A percentile compares a stretch with the other conserved stretches of the same genome.
phyloP scores from a whole-genome alignment of 1,139 yeast genomes.

The Suhomyces taliae region DNA sequence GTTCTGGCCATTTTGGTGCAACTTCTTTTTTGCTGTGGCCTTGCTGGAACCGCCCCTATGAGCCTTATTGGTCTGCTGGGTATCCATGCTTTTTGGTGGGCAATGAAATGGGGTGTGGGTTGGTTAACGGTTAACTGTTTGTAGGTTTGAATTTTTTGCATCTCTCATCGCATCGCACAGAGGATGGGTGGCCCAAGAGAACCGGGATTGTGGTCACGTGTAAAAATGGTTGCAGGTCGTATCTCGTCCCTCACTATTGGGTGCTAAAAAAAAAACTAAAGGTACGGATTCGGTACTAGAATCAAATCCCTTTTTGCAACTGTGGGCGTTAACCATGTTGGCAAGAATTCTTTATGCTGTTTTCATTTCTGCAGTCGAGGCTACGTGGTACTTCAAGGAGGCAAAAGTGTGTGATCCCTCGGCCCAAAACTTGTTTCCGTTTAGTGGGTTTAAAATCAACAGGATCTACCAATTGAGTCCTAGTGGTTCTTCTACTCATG shows the following conservation, averaged over 20 bases:
- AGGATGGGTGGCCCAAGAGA: background rate
- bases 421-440: constrained; percentile 34
- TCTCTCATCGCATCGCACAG: constrained; percentile 10
- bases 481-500: constrained; percentile 42
- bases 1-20: constrained; percentile 89
- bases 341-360: background rate
- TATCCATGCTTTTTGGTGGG: constrained; percentile 12
- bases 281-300: background rate
- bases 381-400: constrained; percentile 28
- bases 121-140: no score
- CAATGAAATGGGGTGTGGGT: no score
- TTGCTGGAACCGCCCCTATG: constrained; percentile 55
- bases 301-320: no score
- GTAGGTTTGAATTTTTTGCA: constrained; percentile 6
- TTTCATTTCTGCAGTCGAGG: background rate
- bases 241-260: background rate
- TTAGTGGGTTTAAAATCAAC: constrained; percentile 61
- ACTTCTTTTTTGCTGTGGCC: constrained; percentile 76
- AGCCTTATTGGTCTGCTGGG: constrained; percentile 57
- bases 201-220: constrained; percentile 1
- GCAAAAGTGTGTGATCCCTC: constrained; percentile 38
- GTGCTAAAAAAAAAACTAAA: background rate
- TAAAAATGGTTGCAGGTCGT: background rate
- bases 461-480: constrained; percentile 46
- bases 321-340: background rate